Evolutionary conservation across 768 basidiomycete species (phyloP).

Genomic region (Lactifluus echinatus): DNA sequence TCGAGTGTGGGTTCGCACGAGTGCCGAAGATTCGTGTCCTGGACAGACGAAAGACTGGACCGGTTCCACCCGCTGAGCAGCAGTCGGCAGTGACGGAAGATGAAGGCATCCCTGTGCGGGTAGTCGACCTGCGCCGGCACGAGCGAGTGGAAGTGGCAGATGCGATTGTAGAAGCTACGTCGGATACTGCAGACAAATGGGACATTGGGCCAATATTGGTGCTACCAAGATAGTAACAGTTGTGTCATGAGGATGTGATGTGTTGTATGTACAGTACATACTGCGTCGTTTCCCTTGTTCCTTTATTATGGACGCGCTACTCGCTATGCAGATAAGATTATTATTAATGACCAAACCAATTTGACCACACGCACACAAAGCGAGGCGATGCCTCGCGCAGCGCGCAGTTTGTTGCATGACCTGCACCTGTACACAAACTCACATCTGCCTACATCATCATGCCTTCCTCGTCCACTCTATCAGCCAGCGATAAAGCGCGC

Average conservation of each 20-base stretch:
- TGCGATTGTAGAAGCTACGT: constrained; percentile 19
- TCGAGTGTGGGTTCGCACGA: constrained; percentile 62
- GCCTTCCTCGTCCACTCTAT: constrained; percentile 66
- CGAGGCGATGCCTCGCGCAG: too few relatives aligned
- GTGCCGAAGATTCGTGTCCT: constrained; percentile 55
- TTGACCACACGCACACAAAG: too few relatives aligned
- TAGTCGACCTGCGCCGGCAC: constrained; percentile 51
- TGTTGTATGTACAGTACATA: too few relatives aligned
- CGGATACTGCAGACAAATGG: neutral
- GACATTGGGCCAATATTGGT: constrained; percentile 13
- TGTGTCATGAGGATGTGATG: too few relatives aligned
- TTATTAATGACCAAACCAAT: too few relatives aligned
- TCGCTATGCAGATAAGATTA: too few relatives aligned
- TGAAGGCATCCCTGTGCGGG: constrained; percentile 52
- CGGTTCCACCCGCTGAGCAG: neutral
- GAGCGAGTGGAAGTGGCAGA: constrained; percentile 47
- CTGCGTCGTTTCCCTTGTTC: too few relatives aligned
- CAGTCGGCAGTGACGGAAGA: constrained; percentile 45
- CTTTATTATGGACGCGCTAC: too few relatives aligned
- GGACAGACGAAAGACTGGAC: constrained; percentile 32
- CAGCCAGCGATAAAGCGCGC: constrained; percentile 65
- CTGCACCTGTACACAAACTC: too few relatives aligned
- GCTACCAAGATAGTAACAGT: constrained; percentile 14
- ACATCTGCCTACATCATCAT: too few relatives aligned
- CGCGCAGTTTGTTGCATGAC: too few relatives aligned